Evolutionary conservation across 2,329 filamentous ascomycete genomes (phyloP).

Genomic region (Penicillium hordei): DNA sequence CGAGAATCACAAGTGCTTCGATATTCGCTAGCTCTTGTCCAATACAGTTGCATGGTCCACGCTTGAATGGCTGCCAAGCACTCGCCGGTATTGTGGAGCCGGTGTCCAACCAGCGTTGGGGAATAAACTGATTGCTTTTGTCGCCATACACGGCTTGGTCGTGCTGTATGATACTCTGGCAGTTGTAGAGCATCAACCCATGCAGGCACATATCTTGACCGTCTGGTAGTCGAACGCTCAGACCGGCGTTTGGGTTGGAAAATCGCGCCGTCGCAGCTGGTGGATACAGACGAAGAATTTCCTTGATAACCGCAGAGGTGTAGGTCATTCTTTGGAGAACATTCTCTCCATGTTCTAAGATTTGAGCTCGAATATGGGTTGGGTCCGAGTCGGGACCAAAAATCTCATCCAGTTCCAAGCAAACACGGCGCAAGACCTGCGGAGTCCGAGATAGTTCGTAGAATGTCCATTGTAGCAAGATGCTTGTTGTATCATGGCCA

Average conservation of each 20-base stretch:
- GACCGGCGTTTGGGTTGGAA: conserved; percentile 8
- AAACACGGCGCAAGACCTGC: no score
- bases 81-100: conserved; percentile 31
- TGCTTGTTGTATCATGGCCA: no score
- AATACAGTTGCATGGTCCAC: conserved; percentile 51
- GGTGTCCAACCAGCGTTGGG: conserved; percentile 39
- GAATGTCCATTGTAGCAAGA: no score
- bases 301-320: conserved; percentile 43
- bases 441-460: no score
- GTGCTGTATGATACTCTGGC: conserved; percentile 17
- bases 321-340: conserved; percentile 46
- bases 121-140: conserved; percentile 31
- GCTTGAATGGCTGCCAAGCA: conserved; percentile 52
- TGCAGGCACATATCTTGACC: background rate
- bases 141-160: conserved; percentile 20
- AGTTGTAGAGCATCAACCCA: background rate
- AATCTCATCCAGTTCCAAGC: no score
- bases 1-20: conserved; percentile 32
- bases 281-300: conserved; percentile 55
- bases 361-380: no score
- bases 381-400: no score
- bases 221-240: conserved; percentile 7
- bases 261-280: conserved; percentile 31
- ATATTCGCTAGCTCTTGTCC: conserved; percentile 52
- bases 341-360: conserved; percentile 26